phyloP scores from a whole-genome alignment of 495 filamentous ascomycete genomes.

The Penicilliopsis zonata region DNA sequence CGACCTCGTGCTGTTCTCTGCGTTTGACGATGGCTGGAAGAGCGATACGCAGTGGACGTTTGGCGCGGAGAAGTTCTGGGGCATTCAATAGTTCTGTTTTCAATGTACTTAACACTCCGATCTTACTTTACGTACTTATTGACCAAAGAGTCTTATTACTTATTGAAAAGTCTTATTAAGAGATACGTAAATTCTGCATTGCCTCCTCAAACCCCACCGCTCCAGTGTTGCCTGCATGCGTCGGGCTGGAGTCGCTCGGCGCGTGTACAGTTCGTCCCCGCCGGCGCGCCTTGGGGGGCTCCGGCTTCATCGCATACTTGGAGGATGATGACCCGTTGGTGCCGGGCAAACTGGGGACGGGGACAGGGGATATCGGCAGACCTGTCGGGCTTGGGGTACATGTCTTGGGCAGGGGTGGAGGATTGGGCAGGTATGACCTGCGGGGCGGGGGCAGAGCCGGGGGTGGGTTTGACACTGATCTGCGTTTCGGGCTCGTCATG shows the following conservation, averaged over 20 bases:
- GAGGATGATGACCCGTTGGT: conserved; percentile 7
- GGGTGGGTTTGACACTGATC: conserved; percentile 28
- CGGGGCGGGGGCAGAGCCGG: conserved; percentile 29
- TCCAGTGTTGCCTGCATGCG: background rate
- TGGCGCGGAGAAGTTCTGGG: conserved; percentile 64
- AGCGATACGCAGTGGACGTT: conserved; percentile 48
- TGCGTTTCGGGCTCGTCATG: conserved; percentile 12
- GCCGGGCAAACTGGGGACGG: too few species aligned
- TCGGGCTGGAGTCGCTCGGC: conserved; percentile 13
- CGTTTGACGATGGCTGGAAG: conserved; percentile 75
- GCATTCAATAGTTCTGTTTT: conserved; percentile 27
- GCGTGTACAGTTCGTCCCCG: conserved; percentile 20
- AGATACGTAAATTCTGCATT: conserved; percentile 28
- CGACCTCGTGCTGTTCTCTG: conserved; percentile 56
- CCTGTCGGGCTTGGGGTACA: conserved; percentile 6
- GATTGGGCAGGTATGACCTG: conserved; percentile 11
- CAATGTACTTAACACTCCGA: background rate
- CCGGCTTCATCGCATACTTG: conserved; percentile 22
- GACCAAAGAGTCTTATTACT: background rate
- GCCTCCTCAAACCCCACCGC: conserved; percentile 27
- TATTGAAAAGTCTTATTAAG: conserved; percentile 4
- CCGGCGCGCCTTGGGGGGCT: conserved; percentile 28
- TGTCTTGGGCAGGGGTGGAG: background rate
- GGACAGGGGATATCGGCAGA: too few species aligned
- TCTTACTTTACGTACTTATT: background rate